A percentile compares a stretch with the other conserved stretches of the same genome.
These are phyloP conservation scores for Fomitopsis pinicola DNA, from an alignment of 1,284 basidiomycete genomes.

Conservation along the genomic window DNA sequence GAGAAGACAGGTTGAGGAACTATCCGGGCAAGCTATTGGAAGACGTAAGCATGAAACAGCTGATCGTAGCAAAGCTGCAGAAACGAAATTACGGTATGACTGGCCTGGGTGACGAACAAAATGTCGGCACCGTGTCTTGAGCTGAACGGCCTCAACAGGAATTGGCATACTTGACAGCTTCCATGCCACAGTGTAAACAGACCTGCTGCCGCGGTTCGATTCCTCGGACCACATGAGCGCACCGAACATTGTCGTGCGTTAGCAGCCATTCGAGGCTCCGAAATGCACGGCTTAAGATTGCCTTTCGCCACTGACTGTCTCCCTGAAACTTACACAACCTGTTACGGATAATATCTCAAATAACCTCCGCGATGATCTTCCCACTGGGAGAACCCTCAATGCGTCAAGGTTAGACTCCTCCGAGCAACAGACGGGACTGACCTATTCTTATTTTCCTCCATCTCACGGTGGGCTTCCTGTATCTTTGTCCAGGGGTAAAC, in stretches of 20 bases:
- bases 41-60: background rate
- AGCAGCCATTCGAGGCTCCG: too few species aligned
- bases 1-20: background rate
- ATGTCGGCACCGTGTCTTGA: background rate
- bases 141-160: background rate
- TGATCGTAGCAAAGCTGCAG: background rate
- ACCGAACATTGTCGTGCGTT: background rate
- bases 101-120: background rate
- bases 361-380: slow-evolving; percentile 53
- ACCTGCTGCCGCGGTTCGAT: too few species aligned
- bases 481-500: slow-evolving; percentile 85
- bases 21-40: background rate
- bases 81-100: background rate
- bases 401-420: background rate
- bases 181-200: background rate
- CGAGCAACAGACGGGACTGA: slow-evolving; percentile 17
- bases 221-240: background rate
- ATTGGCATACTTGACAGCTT: background rate
- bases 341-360: slow-evolving; percentile 19
- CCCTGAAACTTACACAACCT: slow-evolving; percentile 1
- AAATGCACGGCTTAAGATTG: background rate
- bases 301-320: background rate
- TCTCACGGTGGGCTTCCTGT: slow-evolving; percentile 80
- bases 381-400: slow-evolving; percentile 26
- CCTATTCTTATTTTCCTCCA: slow-evolving; percentile 82